Evolutionary conservation across 306 rosid genomes (phyloP).

Genomic region (Malus orientalis): DNA sequence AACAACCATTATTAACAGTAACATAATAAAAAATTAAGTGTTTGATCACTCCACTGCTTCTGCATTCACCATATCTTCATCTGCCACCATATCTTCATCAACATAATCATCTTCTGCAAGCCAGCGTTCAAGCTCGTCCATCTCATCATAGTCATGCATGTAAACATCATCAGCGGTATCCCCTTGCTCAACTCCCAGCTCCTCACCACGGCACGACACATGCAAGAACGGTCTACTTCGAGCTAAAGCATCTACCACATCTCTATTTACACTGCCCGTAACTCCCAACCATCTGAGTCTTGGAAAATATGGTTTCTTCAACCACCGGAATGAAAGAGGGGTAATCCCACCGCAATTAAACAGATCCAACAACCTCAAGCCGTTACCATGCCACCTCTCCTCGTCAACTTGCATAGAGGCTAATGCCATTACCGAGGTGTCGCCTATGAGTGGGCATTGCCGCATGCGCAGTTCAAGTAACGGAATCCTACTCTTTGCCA

Average conservation of each 20-base stretch:
- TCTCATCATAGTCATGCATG: conserved; percentile 61
- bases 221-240: conserved; percentile 75
- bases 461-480: conserved; percentile 67
- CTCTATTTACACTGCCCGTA: conserved; percentile 68
- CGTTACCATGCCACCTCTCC: conserved; percentile 62
- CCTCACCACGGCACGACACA: conserved; percentile 78
- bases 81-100: conserved; percentile 62
- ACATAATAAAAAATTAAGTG: not conserved
- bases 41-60: conserved; percentile 24
- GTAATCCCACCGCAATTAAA: conserved; percentile 88
- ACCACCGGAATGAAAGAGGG: conserved; percentile 64
- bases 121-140: conserved; percentile 83
- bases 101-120: conserved; percentile 50
- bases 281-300: conserved; percentile 92
- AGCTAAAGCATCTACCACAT: conserved; percentile 79
- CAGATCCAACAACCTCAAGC: conserved; percentile 69
- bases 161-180: conserved; percentile 43
- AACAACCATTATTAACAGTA: not conserved
- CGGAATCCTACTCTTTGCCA: conserved; percentile 60
- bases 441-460: conserved; percentile 76
- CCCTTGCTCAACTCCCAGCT: conserved; percentile 65
- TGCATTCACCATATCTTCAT: conserved; percentile 63
- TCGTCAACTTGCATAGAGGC: conserved; percentile 86
- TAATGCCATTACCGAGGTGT: conserved; percentile 74
- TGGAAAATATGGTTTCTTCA: conserved; percentile 91